phyloP scores from a whole-genome alignment of 352 stramenopile species.

The Phytophthora lateralis region DNA sequence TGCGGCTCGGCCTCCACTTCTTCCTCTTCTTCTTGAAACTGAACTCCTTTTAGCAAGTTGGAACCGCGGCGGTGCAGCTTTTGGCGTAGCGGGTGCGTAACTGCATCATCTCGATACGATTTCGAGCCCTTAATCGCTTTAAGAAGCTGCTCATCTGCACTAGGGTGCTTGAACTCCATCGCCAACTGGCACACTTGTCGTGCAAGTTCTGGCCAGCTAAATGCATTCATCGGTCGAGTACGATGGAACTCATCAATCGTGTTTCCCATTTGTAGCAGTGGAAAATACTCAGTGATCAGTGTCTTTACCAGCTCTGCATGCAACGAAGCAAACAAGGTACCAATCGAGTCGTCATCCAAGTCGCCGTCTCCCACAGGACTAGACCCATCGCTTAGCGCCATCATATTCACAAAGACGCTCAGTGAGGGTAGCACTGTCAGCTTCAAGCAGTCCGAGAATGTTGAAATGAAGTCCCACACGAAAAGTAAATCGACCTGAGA shows the following conservation, averaged over 20 bases:
- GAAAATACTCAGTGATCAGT: constrained; percentile 70
- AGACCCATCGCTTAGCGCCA: constrained; percentile 51
- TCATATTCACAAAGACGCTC: constrained; percentile 51
- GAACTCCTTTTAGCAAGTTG: constrained; percentile 57
- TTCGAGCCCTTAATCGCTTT: constrained; percentile 81
- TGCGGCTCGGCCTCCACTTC: constrained; percentile 15
- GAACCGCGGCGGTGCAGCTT: constrained; percentile 42
- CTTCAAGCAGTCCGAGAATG: constrained; percentile 70
- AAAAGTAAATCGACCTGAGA: constrained; percentile 67
- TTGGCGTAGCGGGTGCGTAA: constrained; percentile 58
- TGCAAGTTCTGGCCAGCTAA: constrained; percentile 85
- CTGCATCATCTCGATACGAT: constrained; percentile 70
- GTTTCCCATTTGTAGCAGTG: constrained; percentile 69
- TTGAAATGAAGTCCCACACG: constrained; percentile 79
- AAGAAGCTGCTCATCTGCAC: constrained; percentile 68
- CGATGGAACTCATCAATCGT: constrained; percentile 74
- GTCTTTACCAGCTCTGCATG: constrained; percentile 58
- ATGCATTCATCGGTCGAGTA: constrained; percentile 72
- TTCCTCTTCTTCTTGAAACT: constrained; percentile 54
- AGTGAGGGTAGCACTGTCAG: constrained; percentile 59
- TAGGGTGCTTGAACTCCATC: constrained; percentile 74
- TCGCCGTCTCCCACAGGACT: constrained; percentile 53
- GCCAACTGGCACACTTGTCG: constrained; percentile 76
- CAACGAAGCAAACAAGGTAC: constrained; percentile 50
- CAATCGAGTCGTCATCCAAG: constrained; percentile 59